These are phyloP conservation scores for Amanita jacksonii DNA, from an alignment of 768 basidiomycete genomes.

Conservation along the genomic window DNA sequence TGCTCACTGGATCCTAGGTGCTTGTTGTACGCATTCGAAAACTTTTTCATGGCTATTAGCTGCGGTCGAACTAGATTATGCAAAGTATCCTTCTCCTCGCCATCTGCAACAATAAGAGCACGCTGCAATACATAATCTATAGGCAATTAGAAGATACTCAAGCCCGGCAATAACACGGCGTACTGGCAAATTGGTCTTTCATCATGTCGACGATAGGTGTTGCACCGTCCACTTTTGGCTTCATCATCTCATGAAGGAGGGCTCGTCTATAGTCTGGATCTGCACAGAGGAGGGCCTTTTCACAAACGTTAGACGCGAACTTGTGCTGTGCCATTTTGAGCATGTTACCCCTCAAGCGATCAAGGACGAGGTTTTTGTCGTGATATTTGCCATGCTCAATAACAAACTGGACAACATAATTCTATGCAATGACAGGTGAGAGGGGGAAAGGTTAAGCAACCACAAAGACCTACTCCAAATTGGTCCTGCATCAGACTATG, in stretches of 20 bases:
- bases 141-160: neutral
- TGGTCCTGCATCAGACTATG: slow-evolving; percentile 78
- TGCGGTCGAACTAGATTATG: slow-evolving; percentile 57
- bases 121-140: slow-evolving; percentile 83
- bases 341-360: slow-evolving; percentile 68
- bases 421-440: slow-evolving; percentile 32
- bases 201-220: slow-evolving; percentile 66
- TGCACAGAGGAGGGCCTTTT: slow-evolving; percentile 73
- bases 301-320: slow-evolving; percentile 93
- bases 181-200: slow-evolving; percentile 86
- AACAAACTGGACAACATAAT: slow-evolving; percentile 93
- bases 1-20: slow-evolving; percentile 71
- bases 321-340: slow-evolving; percentile 78
- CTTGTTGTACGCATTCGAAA: slow-evolving; percentile 67
- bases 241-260: slow-evolving; percentile 79
- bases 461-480: slow-evolving; percentile 60
- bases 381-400: slow-evolving; percentile 68
- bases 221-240: slow-evolving; percentile 50
- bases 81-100: slow-evolving; percentile 60
- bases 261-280: slow-evolving; percentile 51
- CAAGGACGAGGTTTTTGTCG: slow-evolving; percentile 60
- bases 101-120: slow-evolving; percentile 58
- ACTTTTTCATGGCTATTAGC: slow-evolving; percentile 59
- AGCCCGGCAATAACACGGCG: slow-evolving; percentile 21
- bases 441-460: neutral